Conservation (phyloP, 2,329 filamentous ascomycete genomes). For the Pseudocercospora fuligena region DNA sequence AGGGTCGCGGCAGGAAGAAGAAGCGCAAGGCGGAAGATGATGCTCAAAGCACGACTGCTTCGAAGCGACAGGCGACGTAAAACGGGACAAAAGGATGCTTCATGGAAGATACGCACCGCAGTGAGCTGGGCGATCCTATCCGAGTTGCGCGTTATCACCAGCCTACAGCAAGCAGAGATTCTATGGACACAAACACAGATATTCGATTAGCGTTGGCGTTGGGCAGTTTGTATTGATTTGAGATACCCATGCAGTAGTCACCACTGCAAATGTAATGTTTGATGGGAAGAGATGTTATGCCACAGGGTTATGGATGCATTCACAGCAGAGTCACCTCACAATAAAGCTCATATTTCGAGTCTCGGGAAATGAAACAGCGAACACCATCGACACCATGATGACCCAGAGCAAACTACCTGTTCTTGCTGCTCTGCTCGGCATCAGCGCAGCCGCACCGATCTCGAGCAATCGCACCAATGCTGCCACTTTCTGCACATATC, state of each 20-base stretch:
- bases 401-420: neutral
- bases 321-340: neutral
- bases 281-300: neutral
- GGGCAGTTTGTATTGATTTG: neutral
- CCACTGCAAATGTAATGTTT: conserved; percentile 2
- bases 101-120: neutral
- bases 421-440: neutral
- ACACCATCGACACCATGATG: neutral
- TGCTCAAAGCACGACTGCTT: conserved; percentile 16
- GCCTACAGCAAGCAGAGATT: neutral
- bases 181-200: neutral
- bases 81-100: neutral
- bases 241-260: conserved; percentile 22
- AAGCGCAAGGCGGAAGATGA: conserved; percentile 39
- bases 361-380: neutral
- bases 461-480: neutral
- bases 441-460: neutral
- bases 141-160: neutral
- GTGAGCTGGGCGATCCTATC: neutral
- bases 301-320: neutral
- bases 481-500: neutral
- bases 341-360: neutral
- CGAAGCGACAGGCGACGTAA: conserved; percentile 12
- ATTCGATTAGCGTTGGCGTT: conserved; percentile 25
- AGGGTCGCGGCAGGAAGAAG: conserved; percentile 38